Evolutionary conservation across 2,329 filamentous ascomycete genomes (phyloP).

Genomic region (Neophaeococcomyces mojaviensis): DNA sequence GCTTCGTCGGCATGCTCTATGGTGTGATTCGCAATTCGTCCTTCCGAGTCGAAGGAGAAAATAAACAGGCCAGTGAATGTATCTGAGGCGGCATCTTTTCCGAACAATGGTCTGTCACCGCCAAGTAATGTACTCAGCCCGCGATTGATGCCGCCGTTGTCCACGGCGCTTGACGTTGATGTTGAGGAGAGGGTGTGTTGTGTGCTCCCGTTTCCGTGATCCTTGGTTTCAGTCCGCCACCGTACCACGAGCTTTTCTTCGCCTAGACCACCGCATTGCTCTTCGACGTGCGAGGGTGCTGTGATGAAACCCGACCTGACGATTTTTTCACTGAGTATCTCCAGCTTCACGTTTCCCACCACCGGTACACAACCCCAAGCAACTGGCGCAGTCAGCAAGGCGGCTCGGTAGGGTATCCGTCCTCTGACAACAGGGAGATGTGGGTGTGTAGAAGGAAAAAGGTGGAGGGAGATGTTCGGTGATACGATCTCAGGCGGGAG

Average conservation of each 20-base stretch:
- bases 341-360: constrained; percentile 78
- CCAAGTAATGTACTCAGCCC: constrained; percentile 42
- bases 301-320: constrained; percentile 45
- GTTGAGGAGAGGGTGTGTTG: constrained; percentile 6
- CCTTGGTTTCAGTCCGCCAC: constrained; percentile 62
- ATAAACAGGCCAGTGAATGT: constrained; percentile 81
- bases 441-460: constrained; percentile 56
- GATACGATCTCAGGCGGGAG: constrained; percentile 56
- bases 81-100: constrained; percentile 57
- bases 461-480: constrained; percentile 53
- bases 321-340: constrained; percentile 87
- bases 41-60: constrained; percentile 88
- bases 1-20: constrained; percentile 89
- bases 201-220: constrained; percentile 11
- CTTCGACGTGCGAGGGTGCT: constrained; percentile 29
- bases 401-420: constrained; percentile 81
- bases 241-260: constrained; percentile 80
- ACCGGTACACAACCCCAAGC: constrained; percentile 92
- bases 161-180: constrained; percentile 17
- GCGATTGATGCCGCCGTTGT: constrained; percentile 28
- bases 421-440: constrained; percentile 83
- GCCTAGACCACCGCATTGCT: constrained; percentile 26
- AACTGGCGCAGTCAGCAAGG: constrained; percentile 90
- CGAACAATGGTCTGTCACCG: constrained; percentile 43
- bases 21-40: constrained; percentile 75